A percentile compares a stretch with the other conserved stretches of the same genome.
phyloP scores from a whole-genome alignment of 2,329 filamentous ascomycete species.

The Dothistroma pini region DNA sequence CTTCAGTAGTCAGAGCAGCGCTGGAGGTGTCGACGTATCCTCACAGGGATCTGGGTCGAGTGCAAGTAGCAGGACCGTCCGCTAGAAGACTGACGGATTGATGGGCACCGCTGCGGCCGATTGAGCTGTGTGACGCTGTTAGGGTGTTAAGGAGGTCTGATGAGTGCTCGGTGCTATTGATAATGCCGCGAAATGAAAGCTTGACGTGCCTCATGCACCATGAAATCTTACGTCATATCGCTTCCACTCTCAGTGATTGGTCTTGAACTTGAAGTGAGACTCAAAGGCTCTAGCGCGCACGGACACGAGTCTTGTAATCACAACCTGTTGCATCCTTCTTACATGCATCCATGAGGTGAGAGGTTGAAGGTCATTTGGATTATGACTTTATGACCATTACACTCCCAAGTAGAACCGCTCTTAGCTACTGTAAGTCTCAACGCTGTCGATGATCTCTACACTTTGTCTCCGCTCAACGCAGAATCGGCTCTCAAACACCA shows the following conservation, averaged over 20 bases:
- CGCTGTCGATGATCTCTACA: background rate
- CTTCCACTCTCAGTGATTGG: too few species aligned
- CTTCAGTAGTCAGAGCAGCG: constrained; percentile 9
- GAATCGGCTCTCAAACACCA: background rate
- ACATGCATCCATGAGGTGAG: too few species aligned
- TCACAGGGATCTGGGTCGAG: constrained; percentile 10
- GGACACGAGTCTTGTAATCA: too few species aligned
- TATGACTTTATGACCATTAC: too few species aligned
- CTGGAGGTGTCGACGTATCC: constrained; percentile 9
- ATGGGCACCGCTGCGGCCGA: background rate
- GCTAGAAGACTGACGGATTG: background rate
- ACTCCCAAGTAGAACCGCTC: too few species aligned
- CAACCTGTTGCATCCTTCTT: too few species aligned
- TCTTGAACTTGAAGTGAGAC: too few species aligned
- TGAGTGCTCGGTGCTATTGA: background rate
- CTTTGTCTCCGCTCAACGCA: background rate
- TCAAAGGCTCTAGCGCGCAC: too few species aligned
- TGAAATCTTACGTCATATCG: too few species aligned
- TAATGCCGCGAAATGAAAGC: background rate
- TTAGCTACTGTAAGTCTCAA: too few species aligned
- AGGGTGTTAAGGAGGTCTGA: background rate
- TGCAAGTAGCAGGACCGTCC: constrained; percentile 18
- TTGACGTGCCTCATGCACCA: background rate
- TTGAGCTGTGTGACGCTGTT: background rate
- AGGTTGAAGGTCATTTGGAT: too few species aligned